A percentile compares a stretch with the other conserved stretches of the same genome.
Evolutionary conservation across 2,329 filamentous ascomycete genomes (phyloP).

Genomic region (Leptographium flavum): DNA sequence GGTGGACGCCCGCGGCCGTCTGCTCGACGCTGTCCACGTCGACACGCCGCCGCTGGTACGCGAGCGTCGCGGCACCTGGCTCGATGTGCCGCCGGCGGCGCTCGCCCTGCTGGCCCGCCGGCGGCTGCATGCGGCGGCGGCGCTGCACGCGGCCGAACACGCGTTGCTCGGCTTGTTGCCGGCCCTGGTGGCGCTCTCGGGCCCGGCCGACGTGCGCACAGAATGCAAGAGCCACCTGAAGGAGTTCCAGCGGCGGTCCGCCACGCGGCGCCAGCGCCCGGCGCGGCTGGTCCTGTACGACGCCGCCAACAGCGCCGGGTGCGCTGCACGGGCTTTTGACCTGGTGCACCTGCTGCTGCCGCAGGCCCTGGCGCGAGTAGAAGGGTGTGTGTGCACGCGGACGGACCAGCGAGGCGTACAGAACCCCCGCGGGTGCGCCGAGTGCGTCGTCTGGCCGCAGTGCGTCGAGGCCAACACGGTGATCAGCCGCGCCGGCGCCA

Average conservation of each 20-base stretch:
- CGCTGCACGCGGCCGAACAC: constrained; percentile 91
- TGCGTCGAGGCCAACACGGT: constrained; percentile 83
- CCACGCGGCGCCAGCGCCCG: constrained; percentile 55
- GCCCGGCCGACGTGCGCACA: constrained; percentile 83
- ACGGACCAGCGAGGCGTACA: constrained; percentile 61
- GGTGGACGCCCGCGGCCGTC: constrained; percentile 69
- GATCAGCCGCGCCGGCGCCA: constrained; percentile 81
- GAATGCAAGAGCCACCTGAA: constrained; percentile 86
- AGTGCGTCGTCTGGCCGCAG: constrained; percentile 74
- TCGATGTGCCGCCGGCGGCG: constrained; percentile 70
- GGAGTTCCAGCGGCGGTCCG: constrained; percentile 48
- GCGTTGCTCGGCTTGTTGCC: constrained; percentile 77
- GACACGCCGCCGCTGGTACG: constrained; percentile 85
- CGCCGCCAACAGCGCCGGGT: constrained; percentile 66
- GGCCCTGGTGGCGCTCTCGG: constrained; percentile 77
- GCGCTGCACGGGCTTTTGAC: constrained; percentile 86
- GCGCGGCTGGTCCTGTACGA: constrained; percentile 90
- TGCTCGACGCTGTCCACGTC: constrained; percentile 83
- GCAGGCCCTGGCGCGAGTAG: constrained; percentile 64
- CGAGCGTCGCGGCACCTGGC: constrained; percentile 83
- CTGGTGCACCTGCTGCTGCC: constrained; percentile 67
- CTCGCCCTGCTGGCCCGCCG: constrained; percentile 63
- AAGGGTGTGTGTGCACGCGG: constrained; percentile 52
- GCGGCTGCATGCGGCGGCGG: constrained; percentile 67
- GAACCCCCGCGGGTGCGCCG: constrained; percentile 75